phyloP scores from a whole-genome alignment of 2,329 filamentous ascomycete genomes.

The Apiospora pterosperma region DNA sequence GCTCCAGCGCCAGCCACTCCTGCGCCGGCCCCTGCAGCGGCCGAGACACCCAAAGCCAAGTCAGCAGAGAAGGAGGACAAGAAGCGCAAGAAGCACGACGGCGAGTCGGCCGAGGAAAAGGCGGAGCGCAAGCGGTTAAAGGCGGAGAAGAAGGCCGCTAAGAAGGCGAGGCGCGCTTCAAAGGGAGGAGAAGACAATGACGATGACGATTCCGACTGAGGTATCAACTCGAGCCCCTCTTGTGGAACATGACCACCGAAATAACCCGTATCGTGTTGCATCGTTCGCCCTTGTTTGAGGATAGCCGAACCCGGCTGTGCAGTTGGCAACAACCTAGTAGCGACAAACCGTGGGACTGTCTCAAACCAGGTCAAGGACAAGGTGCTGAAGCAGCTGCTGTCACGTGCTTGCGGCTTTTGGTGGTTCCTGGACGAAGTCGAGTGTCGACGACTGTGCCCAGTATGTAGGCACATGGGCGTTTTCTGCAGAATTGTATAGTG shows the following conservation, averaged over 20 bases:
- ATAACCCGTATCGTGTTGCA: neutral
- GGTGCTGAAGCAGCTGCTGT: neutral
- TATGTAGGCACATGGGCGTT: slow-evolving; percentile 4
- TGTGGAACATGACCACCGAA: neutral
- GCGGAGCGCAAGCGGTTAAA: slow-evolving; percentile 58
- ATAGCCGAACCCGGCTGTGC: neutral
- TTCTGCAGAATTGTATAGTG: slow-evolving; percentile 11
- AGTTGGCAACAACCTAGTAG: neutral
- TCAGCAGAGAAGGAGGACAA: slow-evolving; percentile 62
- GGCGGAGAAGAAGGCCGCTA: slow-evolving; percentile 58
- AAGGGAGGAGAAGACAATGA: slow-evolving; percentile 34
- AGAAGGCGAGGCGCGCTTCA: slow-evolving; percentile 52
- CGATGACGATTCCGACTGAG: slow-evolving; percentile 49
- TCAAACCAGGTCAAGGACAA: neutral
- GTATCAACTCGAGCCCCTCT: neutral
- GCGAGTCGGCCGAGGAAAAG: slow-evolving; percentile 68
- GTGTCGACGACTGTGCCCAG: neutral
- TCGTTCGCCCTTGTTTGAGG: neutral
- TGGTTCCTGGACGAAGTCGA: neutral
- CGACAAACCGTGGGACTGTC: neutral
- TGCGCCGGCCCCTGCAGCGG: slow-evolving; percentile 36
- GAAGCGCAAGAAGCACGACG: slow-evolving; percentile 80
- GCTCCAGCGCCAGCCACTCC: slow-evolving; percentile 40
- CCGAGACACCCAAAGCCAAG: slow-evolving; percentile 30
- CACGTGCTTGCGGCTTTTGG: neutral